A percentile compares a stretch with the other conserved stretches of the same genome.
Conservation (phyloP, 129 eudicot species). For the carrot (Daucus carota) region DNA sequence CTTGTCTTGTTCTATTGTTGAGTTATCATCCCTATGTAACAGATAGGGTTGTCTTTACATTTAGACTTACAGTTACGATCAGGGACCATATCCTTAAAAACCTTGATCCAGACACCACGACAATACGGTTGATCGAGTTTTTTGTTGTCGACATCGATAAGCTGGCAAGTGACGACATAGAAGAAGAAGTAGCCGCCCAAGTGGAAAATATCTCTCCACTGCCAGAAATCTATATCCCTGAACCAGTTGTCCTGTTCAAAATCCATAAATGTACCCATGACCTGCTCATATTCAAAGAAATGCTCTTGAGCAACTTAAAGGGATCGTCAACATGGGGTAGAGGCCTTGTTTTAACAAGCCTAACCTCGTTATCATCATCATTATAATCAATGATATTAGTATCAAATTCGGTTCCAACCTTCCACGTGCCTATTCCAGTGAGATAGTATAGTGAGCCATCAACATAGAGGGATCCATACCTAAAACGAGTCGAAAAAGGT, state of each 20-base stretch:
- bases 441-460: not conserved
- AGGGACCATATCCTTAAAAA: not conserved
- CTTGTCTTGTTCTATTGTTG: too few relatives aligned
- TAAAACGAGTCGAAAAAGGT: too few relatives aligned
- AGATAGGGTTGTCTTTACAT: too few relatives aligned
- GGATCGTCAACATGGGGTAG: not conserved
- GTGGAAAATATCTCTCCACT: not conserved
- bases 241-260: not conserved
- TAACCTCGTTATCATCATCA: not conserved
- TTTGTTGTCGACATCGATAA: too few relatives aligned
- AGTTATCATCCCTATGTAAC: too few relatives aligned
- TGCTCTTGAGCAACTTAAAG: not conserved
- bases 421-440: not conserved
- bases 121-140: not conserved
- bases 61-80: too few relatives aligned
- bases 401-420: not conserved
- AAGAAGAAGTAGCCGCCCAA: not conserved
- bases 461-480: not conserved
- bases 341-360: not conserved
- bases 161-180: not conserved
- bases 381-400: too few relatives aligned
- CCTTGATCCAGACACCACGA: conserved; percentile 5
- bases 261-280: not conserved
- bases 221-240: not conserved
- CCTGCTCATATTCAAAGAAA: not conserved